phyloP scores from a whole-genome alignment of 192 early-diverging fungal genomes.

The Backusella liffmaniae region DNA sequence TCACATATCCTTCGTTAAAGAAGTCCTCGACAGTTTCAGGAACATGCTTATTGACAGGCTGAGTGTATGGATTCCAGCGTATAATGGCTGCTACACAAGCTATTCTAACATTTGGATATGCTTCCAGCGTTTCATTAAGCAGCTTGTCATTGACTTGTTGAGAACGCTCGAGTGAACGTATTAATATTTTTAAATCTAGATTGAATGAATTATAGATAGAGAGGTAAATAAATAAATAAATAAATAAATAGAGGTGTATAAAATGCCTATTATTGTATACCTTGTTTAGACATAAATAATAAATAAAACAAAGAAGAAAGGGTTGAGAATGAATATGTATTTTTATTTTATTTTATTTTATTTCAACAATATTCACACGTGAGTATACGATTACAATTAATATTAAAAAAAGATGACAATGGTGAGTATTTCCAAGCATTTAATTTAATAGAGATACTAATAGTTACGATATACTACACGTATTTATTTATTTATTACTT shows the following conservation, averaged over 20 bases:
- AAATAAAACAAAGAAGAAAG: neutral
- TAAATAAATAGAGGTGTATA: no score
- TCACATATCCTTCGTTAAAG: conserved; percentile 19
- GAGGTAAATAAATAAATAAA: no score
- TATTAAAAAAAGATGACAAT: neutral
- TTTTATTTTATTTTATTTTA: neutral
- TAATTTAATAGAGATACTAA: no score
- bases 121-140: no score
- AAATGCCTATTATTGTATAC: neutral
- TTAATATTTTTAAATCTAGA: neutral
- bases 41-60: neutral
- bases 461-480: neutral
- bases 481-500: neutral
- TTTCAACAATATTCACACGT: neutral
- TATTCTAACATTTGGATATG: neutral
- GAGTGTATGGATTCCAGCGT: conserved; percentile 4
- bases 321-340: neutral
- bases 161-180: neutral
- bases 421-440: neutral
- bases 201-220: neutral
- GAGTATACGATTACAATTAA: neutral
- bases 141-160: neutral
- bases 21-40: conserved; percentile 16
- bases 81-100: conserved; percentile 21
- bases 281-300: conserved; percentile 8